These are phyloP conservation scores for Aspergillus calidoustus DNA, from an alignment of 2,329 filamentous ascomycete species.

Conservation along the genomic window DNA sequence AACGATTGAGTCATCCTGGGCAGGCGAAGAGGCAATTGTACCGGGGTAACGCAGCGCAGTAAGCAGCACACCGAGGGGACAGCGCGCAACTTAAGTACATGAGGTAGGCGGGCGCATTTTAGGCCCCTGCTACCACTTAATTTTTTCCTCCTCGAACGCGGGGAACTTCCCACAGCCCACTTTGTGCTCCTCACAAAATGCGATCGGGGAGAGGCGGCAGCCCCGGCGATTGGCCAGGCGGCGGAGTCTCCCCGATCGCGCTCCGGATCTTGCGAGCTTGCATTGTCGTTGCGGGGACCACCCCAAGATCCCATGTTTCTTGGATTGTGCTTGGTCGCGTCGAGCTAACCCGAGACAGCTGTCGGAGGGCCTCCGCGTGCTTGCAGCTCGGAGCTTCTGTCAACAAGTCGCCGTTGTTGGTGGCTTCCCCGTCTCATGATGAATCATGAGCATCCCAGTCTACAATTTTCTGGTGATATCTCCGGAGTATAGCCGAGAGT, in stretches of 20 bases:
- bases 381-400: neutral
- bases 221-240: neutral
- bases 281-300: neutral
- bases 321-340: neutral
- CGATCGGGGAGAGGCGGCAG: neutral
- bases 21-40: neutral
- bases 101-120: neutral
- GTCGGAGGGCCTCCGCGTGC: neutral
- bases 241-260: neutral
- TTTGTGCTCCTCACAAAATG: neutral
- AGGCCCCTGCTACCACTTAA: neutral
- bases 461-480: neutral
- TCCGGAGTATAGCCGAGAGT: neutral
- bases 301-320: neutral
- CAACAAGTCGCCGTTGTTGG: neutral
- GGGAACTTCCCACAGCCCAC: neutral
- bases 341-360: neutral
- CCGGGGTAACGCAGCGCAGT: neutral
- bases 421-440: neutral
- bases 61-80: neutral
- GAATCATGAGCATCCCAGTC: neutral
- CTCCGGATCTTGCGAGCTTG: neutral
- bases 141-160: neutral
- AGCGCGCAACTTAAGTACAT: neutral
- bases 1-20: constrained; percentile 16